A percentile compares a stretch with the other conserved stretches of the same genome.
Conservation (phyloP, 441 rosid species). For the Viola pubescens region DNA sequence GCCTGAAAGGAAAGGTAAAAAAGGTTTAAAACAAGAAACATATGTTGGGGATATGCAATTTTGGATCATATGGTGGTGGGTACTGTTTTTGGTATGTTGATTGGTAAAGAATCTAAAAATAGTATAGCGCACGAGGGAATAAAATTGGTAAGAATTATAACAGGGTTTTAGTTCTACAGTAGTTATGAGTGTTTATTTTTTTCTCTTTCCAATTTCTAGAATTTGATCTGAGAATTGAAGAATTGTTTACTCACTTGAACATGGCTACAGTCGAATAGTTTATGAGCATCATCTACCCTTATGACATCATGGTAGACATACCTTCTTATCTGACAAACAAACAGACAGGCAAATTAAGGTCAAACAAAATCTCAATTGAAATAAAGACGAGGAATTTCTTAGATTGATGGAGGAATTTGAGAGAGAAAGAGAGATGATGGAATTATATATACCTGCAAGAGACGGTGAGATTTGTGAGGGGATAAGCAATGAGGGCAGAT, state of each 20-base stretch:
- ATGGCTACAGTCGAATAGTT: slow-evolving; percentile 66
- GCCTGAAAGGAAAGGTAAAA: neutral
- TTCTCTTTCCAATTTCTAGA: neutral
- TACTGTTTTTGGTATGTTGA: no score
- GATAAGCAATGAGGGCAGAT: slow-evolving; percentile 77
- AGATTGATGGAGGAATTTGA: no score
- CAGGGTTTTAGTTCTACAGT: no score
- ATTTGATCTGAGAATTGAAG: neutral
- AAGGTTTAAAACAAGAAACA: no score
- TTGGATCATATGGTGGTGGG: no score
- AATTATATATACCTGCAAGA: slow-evolving; percentile 49
- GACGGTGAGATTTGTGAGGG: slow-evolving; percentile 60
- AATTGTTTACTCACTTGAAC: slow-evolving; percentile 55
- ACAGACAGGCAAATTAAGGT: neutral
- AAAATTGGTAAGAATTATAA: no score
- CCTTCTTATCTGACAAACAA: slow-evolving; percentile 61
- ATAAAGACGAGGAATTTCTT: no score
- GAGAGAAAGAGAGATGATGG: neutral
- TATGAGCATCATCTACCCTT: slow-evolving; percentile 63
- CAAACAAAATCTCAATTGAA: no score
- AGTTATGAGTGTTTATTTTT: no score
- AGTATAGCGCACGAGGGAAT: no score
- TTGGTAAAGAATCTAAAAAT: no score
- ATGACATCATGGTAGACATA: slow-evolving; percentile 81
- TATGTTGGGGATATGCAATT: no score